A percentile compares a stretch with the other conserved stretches of the same genome.
Evolutionary conservation across 345 rosid genomes (phyloP).

Genomic region (Boechera divaricarpa): DNA sequence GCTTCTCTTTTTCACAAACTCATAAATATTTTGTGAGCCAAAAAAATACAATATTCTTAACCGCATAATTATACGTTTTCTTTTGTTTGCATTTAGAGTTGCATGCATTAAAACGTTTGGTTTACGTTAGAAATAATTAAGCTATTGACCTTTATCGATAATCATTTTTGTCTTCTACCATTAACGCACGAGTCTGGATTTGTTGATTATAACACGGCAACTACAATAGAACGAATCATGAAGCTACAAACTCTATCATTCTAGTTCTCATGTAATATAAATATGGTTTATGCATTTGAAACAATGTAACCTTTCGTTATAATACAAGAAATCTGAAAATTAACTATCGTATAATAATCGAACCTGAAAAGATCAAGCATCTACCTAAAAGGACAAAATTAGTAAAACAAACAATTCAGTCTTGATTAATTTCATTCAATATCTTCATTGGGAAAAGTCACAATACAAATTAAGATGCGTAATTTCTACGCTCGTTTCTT

Average conservation of each 20-base stretch:
- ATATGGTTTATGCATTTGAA: not conserved
- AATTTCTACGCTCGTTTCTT: slow-evolving; percentile 29
- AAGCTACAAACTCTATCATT: not conserved
- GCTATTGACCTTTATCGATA: not conserved
- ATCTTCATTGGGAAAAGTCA: not conserved
- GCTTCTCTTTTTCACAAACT: not conserved
- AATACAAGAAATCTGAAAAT: not conserved
- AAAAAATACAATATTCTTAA: not conserved
- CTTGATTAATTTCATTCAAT: not conserved
- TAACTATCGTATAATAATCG: no score
- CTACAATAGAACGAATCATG: not conserved
- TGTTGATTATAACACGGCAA: not conserved
- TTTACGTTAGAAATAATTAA: not conserved
- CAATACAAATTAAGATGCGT: slow-evolving; percentile 27
- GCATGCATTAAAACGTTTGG: slow-evolving; percentile 5
- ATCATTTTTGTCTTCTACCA: not conserved
- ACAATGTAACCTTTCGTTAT: not conserved
- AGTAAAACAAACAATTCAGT: not conserved
- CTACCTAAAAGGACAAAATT: no score
- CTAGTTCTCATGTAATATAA: not conserved
- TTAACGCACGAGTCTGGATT: not conserved
- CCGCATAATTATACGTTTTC: not conserved
- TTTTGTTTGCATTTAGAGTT: slow-evolving; percentile 10
- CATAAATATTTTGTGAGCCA: not conserved
- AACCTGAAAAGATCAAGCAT: no score